A percentile compares a stretch with the other conserved stretches of the same genome.
These are phyloP conservation scores for Trametes polyzona DNA, from an alignment of 1,284 basidiomycete genomes.

Conservation along the genomic window DNA sequence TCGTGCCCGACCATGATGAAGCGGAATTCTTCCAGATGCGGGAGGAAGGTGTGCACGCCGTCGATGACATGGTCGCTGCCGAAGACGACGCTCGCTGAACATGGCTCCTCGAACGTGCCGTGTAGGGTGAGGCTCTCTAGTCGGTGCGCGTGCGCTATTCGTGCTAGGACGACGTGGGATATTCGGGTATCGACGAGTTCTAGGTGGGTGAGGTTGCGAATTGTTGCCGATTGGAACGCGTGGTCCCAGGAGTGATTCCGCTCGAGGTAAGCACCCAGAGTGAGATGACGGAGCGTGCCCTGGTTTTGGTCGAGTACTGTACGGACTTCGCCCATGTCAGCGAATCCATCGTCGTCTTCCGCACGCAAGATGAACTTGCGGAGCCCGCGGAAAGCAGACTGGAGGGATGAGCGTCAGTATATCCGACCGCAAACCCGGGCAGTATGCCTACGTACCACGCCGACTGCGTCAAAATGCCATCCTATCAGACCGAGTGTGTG, in stretches of 20 bases:
- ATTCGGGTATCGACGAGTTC: constrained; percentile 70
- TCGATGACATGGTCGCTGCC: constrained; percentile 62
- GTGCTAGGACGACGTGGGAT: constrained; percentile 60
- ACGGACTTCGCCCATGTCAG: constrained; percentile 69
- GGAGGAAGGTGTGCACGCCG: constrained; percentile 60
- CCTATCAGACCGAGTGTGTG: constrained; percentile 64
- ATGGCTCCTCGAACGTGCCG: constrained; percentile 63
- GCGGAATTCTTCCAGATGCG: constrained; percentile 61
- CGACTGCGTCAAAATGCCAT: constrained; percentile 72
- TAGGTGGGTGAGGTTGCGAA: constrained; percentile 65
- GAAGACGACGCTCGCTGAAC: constrained; percentile 62
- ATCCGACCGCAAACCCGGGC: background rate
- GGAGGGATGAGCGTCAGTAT: background rate
- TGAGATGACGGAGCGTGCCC: constrained; percentile 59
- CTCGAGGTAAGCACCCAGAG: constrained; percentile 65
- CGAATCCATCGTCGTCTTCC: constrained; percentile 70
- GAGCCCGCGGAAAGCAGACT: constrained; percentile 57
- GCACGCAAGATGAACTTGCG: constrained; percentile 67
- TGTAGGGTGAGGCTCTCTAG: constrained; percentile 65
- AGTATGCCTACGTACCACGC: constrained; percentile 41
- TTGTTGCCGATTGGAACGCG: constrained; percentile 62
- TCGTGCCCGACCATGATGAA: constrained; percentile 66
- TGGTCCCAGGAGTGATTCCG: constrained; percentile 67
- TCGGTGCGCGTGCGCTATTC: constrained; percentile 62
- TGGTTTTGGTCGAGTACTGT: constrained; percentile 63